These are phyloP conservation scores for Cutaneotrichosporon curvatum DNA, from an alignment of 1,284 basidiomycete species.

Conservation along the genomic window DNA sequence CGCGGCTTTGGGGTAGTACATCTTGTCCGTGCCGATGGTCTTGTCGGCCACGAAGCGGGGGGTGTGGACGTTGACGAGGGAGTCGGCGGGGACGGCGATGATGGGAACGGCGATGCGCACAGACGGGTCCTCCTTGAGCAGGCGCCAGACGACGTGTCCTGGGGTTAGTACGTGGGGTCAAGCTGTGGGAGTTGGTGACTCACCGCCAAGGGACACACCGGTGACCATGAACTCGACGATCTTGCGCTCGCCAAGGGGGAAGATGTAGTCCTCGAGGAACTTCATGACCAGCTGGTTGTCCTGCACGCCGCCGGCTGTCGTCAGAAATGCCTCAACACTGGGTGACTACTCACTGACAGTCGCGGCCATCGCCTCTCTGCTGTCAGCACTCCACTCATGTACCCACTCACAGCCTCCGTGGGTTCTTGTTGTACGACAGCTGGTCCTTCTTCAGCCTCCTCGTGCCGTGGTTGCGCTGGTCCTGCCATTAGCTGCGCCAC, in stretches of 20 bases:
- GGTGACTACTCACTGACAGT: constrained; percentile 2
- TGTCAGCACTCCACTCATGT: neutral
- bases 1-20: constrained; percentile 5
- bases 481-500: constrained; percentile 47
- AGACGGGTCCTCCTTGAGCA: constrained; percentile 10
- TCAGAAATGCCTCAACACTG: neutral
- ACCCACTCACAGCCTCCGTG: constrained; percentile 52
- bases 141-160: constrained; percentile 16
- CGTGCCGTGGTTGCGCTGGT: constrained; percentile 69
- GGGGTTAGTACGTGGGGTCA: neutral
- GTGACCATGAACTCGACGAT: constrained; percentile 60
- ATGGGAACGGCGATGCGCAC: constrained; percentile 12
- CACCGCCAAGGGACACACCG: constrained; percentile 51
- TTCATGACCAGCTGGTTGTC: constrained; percentile 78
- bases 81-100: constrained; percentile 11
- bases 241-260: constrained; percentile 60
- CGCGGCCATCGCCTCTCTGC: constrained; percentile 8
- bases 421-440: constrained; percentile 57
- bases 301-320: constrained; percentile 7
- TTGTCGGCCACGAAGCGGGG: constrained; percentile 4
- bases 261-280: constrained; percentile 68
- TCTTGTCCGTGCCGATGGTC: constrained; percentile 4
- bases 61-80: constrained; percentile 9
- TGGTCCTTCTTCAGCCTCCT: constrained; percentile 49
- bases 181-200: neutral